Evolutionary conservation across 805 yeast species (phyloP), one percentile per base, ranked within the genome.

Genomic region (Saccharomycopsis javanensis): DNA sequence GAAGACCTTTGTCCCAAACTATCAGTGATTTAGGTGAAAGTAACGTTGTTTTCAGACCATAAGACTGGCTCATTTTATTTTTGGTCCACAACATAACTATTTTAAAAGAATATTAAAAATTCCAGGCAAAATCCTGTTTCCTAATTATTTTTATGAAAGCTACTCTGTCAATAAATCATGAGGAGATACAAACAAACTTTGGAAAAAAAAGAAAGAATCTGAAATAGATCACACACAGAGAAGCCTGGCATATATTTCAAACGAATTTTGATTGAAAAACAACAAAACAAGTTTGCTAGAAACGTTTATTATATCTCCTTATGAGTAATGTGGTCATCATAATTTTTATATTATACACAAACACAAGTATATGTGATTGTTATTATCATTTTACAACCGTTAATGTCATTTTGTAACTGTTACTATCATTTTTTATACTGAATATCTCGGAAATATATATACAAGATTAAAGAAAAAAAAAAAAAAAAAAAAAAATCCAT

Each of bases 1-100:
- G 96, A 75, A 80, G 87, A 66, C 96, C 96, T 16, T 72, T 88
- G 63, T 81, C 89, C 20, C 90, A 86, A 71, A 86, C 95, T 8
- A 79, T 85, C 28, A 85, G 80, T 60, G 83, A 82, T 65, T 75
- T 88, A 63, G 96, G 96, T 62, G 59, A 56, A 45, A 55, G 54
- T 25, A 53, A 50, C 23, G 53, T 56, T 28, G 59, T 56, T 18
- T 56, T 60, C 46, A 57, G 58, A 38, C 54, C 54, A 34, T 52
- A 18, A 35, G 71, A 65, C 0, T 91, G 85, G 73, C 1, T 88
- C 95, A n/a, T 90, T 86, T 0, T 97, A 97, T 7, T 90, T 73
- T n/a, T 85, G 79, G 13, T 90, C 65, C 53, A 88, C 79, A 16
- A 79, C 75, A 65, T 83, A 88, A n/a, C 73, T 75, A 35, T n/a